Percentiles rank a stretch among this genome's conserved stretches.
Evolutionary conservation across 768 basidiomycete species (phyloP).

Genomic region (Phanerodontia chrysosporium): DNA sequence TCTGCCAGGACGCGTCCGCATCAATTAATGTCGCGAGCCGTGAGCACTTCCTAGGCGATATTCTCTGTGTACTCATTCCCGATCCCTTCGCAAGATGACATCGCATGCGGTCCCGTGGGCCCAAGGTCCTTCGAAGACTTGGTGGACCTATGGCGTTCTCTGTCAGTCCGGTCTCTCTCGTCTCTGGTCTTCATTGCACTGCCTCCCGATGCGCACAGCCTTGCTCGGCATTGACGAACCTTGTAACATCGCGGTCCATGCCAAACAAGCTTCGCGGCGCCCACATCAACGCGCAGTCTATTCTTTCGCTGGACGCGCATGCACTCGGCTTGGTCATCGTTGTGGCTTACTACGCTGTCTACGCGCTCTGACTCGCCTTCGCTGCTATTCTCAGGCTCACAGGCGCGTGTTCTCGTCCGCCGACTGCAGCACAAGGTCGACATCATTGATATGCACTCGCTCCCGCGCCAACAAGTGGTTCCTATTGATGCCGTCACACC

Average conservation of each 20-base stretch:
- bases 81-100: background rate
- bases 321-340: background rate
- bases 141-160: background rate
- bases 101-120: background rate
- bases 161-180: background rate
- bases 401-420: background rate
- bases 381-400: background rate
- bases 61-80: background rate
- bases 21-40: background rate
- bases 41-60: too few species aligned
- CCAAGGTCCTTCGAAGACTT: background rate
- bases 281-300: background rate
- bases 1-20: background rate
- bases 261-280: background rate
- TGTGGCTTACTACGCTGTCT: background rate
- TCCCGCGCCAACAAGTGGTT: background rate
- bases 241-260: background rate
- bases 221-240: background rate
- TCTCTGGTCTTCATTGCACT: background rate
- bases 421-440: background rate
- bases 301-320: background rate
- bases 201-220: background rate
- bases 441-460: background rate
- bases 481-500: background rate
- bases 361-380: background rate